A percentile compares a stretch with the other conserved stretches of the same genome.
Evolutionary conservation across 2,329 filamentous ascomycete species (phyloP).

Genomic region (Thelonectria rubi): DNA sequence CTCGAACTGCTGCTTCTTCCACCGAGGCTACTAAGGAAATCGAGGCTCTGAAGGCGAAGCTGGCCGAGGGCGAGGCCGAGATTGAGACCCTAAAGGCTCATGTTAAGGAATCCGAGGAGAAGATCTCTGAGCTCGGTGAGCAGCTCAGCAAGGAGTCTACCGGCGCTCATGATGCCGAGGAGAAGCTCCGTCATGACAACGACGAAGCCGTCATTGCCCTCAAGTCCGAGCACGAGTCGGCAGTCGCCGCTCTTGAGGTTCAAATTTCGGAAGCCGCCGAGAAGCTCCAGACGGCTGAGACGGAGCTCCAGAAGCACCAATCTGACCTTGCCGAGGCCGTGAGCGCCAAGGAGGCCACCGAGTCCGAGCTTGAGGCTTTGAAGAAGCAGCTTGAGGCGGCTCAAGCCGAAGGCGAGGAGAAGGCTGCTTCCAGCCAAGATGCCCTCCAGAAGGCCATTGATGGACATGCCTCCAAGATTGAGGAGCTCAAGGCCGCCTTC

Average conservation of each 20-base stretch:
- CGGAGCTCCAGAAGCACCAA: slow-evolving; percentile 61
- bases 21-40: slow-evolving; percentile 61
- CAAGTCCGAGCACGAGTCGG: slow-evolving; percentile 60
- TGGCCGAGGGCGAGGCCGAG: slow-evolving; percentile 66
- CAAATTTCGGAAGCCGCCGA: slow-evolving; percentile 59
- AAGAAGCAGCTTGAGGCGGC: slow-evolving; percentile 60
- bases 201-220: slow-evolving; percentile 56
- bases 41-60: slow-evolving; percentile 68
- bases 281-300: slow-evolving; percentile 61
- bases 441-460: slow-evolving; percentile 51
- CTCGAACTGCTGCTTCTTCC: slow-evolving; percentile 54
- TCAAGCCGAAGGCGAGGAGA: slow-evolving; percentile 47
- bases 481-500: slow-evolving; percentile 59
- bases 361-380: slow-evolving; percentile 58
- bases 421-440: slow-evolving; percentile 46
- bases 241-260: slow-evolving; percentile 57
- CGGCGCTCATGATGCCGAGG: slow-evolving; percentile 50
- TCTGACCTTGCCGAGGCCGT: slow-evolving; percentile 58
- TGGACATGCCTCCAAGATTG: slow-evolving; percentile 60
- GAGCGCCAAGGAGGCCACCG: slow-evolving; percentile 58
- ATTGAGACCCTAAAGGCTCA: slow-evolving; percentile 66
- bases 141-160: slow-evolving; percentile 56
- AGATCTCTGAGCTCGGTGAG: slow-evolving; percentile 62
- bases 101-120: slow-evolving; percentile 64
- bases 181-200: slow-evolving; percentile 54